A percentile compares a stretch with the other conserved stretches of the same genome.
These are phyloP conservation scores for Cladophialophora exuberans DNA, from an alignment of 2,329 filamentous ascomycete genomes.

Conservation along the genomic window DNA sequence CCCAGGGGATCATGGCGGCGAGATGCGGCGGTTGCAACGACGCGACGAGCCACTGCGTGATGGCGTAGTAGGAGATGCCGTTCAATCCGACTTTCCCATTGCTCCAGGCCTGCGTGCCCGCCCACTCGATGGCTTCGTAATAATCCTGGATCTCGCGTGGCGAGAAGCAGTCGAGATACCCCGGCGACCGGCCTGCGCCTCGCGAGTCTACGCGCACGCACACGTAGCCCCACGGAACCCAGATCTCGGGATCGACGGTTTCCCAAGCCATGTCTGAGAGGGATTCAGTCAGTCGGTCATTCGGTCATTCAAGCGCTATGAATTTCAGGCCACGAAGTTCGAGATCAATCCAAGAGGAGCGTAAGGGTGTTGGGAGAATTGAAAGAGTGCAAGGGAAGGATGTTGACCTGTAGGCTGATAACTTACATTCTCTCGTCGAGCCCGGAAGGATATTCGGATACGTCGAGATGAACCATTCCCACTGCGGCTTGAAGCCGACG, in stretches of 20 bases:
- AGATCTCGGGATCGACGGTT: conserved; percentile 37
- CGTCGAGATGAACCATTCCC: conserved; percentile 20
- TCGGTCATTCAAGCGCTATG: neutral
- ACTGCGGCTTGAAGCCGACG: conserved; percentile 7
- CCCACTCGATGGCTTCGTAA: conserved; percentile 49
- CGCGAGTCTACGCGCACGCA: conserved; percentile 37
- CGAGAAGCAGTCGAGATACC: conserved; percentile 43
- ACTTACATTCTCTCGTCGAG: conserved; percentile 14
- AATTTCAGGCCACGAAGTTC: neutral
- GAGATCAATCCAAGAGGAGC: neutral
- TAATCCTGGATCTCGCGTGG: conserved; percentile 51
- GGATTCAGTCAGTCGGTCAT: too few species aligned
- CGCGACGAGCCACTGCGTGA: conserved; percentile 49
- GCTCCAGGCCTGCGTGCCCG: conserved; percentile 49
- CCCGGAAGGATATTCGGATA: conserved; percentile 22
- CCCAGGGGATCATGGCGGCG: conserved; percentile 52
- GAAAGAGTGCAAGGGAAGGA: too few species aligned
- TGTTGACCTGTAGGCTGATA: neutral
- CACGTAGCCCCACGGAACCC: conserved; percentile 35
- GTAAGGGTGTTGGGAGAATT: too few species aligned
- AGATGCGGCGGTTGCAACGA: conserved; percentile 47
- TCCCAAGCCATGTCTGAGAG: conserved; percentile 51
- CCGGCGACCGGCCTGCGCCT: conserved; percentile 35
- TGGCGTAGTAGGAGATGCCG: conserved; percentile 50
- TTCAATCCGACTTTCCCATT: conserved; percentile 49